These are phyloP conservation scores for Tothia fuscella DNA, from an alignment of 2,329 filamentous ascomycete genomes.

Conservation along the genomic window DNA sequence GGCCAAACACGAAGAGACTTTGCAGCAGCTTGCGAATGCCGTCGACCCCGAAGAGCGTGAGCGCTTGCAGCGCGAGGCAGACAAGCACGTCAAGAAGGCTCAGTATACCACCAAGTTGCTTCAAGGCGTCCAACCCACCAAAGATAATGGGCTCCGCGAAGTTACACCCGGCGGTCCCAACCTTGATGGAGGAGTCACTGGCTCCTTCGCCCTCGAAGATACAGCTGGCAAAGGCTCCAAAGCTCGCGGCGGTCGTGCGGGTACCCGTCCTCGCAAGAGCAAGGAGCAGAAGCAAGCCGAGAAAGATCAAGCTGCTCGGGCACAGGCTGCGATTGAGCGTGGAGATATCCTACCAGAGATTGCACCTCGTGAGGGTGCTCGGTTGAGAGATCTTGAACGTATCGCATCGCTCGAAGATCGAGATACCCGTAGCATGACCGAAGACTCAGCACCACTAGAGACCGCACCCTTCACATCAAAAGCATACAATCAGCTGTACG, in stretches of 20 bases:
- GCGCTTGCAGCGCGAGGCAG: constrained; percentile 72
- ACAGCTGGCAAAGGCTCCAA: constrained; percentile 31
- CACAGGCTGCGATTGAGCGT: constrained; percentile 71
- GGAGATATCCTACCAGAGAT: constrained; percentile 58
- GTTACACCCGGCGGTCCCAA: constrained; percentile 64
- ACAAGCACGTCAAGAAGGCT: constrained; percentile 85
- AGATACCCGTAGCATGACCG: constrained; percentile 31
- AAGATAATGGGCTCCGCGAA: constrained; percentile 65
- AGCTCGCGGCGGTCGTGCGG: constrained; percentile 38
- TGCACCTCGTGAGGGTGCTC: constrained; percentile 46
- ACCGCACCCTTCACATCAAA: constrained; percentile 62
- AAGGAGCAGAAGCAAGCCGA: constrained; percentile 60
- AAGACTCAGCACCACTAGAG: constrained; percentile 18
- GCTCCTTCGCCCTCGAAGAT: constrained; percentile 59
- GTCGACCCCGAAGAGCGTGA: constrained; percentile 72
- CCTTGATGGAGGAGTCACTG: constrained; percentile 73
- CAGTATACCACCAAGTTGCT: constrained; percentile 80
- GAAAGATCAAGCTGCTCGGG: constrained; percentile 70
- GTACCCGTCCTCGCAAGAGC: constrained; percentile 72
- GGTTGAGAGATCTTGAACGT: constrained; percentile 39
- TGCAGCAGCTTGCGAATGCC: constrained; percentile 65
- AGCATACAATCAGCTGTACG: constrained; percentile 92
- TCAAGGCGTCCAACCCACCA: constrained; percentile 61
- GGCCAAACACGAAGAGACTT: constrained; percentile 69
- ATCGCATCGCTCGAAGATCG: constrained; percentile 30